phyloP scores from a whole-genome alignment of 352 stramenopile genomes.

The Globisporangium acanthophoron region DNA sequence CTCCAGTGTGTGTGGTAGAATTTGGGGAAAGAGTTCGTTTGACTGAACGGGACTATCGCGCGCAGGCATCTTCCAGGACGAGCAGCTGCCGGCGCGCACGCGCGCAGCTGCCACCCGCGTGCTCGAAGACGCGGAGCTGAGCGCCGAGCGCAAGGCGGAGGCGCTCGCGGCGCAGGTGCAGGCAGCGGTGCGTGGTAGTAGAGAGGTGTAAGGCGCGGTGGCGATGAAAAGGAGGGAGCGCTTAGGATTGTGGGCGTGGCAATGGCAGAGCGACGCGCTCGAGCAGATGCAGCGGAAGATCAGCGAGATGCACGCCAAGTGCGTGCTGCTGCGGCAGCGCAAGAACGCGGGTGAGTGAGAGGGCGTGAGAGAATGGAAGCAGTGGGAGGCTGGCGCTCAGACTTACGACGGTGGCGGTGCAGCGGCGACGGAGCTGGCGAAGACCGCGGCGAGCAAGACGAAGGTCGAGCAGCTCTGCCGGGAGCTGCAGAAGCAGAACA shows the following conservation, averaged over 20 bases:
- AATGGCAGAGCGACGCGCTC: constrained; percentile 44
- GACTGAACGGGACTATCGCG: background rate
- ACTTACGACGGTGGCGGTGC: constrained; percentile 1
- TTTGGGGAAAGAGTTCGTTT: background rate
- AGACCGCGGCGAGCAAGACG: constrained; percentile 53
- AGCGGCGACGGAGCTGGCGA: constrained; percentile 61
- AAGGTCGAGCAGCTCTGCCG: constrained; percentile 85
- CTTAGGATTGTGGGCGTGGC: background rate
- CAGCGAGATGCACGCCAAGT: constrained; percentile 73
- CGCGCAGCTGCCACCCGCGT: constrained; percentile 33
- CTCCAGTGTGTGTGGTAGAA: background rate
- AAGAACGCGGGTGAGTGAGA: constrained; percentile 43
- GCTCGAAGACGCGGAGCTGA: constrained; percentile 28
- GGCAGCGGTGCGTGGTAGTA: constrained; percentile 28
- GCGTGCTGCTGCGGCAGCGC: constrained; percentile 69
- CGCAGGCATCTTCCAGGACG: constrained; percentile 63
- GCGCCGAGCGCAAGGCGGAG: constrained; percentile 38
- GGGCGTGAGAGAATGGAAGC: background rate
- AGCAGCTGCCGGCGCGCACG: constrained; percentile 27
- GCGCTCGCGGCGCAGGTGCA: constrained; percentile 32
- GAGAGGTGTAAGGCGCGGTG: background rate
- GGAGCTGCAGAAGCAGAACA: constrained; percentile 86
- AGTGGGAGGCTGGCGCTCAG: background rate
- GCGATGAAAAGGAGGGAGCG: background rate
- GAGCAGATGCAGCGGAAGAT: constrained; percentile 78